Evolutionary conservation across 2,329 filamentous ascomycete species (phyloP).

Genomic region (Aspergillus bombycis): DNA sequence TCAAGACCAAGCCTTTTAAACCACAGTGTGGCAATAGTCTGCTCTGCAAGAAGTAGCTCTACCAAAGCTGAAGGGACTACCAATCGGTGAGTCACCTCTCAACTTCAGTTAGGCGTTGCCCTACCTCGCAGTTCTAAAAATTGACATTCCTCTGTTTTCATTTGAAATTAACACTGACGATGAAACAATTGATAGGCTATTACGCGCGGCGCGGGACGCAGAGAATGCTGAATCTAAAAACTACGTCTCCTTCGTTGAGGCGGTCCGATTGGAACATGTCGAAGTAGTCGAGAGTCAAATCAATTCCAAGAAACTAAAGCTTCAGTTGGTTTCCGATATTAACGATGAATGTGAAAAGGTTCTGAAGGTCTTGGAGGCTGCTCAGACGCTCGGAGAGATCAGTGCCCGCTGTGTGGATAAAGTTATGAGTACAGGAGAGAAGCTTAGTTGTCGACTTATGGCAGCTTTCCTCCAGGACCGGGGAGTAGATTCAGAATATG

Average conservation of each 20-base stretch:
- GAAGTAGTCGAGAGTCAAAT: conserved; percentile 69
- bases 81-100: conserved; percentile 72
- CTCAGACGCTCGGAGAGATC: conserved; percentile 67
- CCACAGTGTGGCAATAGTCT: conserved; percentile 86
- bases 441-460: conserved; percentile 92
- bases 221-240: conserved; percentile 54
- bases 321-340: conserved; percentile 67
- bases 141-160: too few species aligned
- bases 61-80: conserved; percentile 96
- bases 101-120: neutral
- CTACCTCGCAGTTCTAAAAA: neutral
- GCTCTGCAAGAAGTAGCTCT: conserved; percentile 90
- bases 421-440: conserved; percentile 93
- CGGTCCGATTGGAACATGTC: conserved; percentile 82
- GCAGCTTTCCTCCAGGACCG: conserved; percentile 78
- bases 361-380: conserved; percentile 70
- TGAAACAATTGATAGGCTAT: conserved; percentile 35
- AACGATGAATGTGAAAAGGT: conserved; percentile 79
- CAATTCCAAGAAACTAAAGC: conserved; percentile 58
- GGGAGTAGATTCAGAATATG: conserved; percentile 82
- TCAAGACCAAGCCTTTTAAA: conserved; percentile 63
- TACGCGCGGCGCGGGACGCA: conserved; percentile 54
- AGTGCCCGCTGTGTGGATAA: conserved; percentile 80
- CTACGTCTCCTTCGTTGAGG: conserved; percentile 75
- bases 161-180: conserved; percentile 7